phyloP scores from a whole-genome alignment of 1,139 yeast genomes.

The Blastobotrys raffinosifermentans region DNA sequence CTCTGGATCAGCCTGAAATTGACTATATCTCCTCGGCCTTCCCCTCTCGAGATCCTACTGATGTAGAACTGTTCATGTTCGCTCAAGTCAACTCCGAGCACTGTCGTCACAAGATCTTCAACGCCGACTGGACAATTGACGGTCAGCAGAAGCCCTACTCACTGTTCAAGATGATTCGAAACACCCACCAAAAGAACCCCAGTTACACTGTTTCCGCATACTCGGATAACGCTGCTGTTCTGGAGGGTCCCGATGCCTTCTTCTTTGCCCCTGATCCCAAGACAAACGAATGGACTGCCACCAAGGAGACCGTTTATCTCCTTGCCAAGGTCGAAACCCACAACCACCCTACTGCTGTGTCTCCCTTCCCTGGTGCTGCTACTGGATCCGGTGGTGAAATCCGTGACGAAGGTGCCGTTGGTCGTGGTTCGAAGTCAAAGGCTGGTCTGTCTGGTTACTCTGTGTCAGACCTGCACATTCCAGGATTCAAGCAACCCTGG shows the following conservation, averaged over 20 bases:
- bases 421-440: slow-evolving; percentile 94
- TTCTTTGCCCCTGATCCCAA: slow-evolving; percentile 75
- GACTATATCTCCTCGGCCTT: slow-evolving; percentile 77
- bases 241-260: slow-evolving; percentile 65
- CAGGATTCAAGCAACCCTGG: slow-evolving; percentile 89
- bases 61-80: slow-evolving; percentile 97
- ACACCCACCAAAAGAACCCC: slow-evolving; percentile 79
- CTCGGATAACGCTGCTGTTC: slow-evolving; percentile 97
- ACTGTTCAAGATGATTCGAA: slow-evolving; percentile 91
- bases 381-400: slow-evolving; percentile 99
- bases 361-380: slow-evolving; percentile 99
- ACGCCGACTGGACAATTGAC: slow-evolving; percentile 97
- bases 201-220: slow-evolving; percentile 88
- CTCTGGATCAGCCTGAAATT: slow-evolving; percentile 88
- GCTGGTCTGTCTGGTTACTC: slow-evolving; percentile 95
- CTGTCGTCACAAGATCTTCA: slow-evolving; percentile 98
- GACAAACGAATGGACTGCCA: slow-evolving; percentile 67
- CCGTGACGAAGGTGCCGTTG: slow-evolving; percentile 99
- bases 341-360: slow-evolving; percentile 98
- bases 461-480: slow-evolving; percentile 86
- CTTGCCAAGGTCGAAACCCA: slow-evolving; percentile 96
- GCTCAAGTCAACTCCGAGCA: slow-evolving; percentile 99
- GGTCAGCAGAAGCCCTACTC: slow-evolving; percentile 66
- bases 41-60: slow-evolving; percentile 91
- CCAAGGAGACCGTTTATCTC: slow-evolving; percentile 76